Conservation (phyloP, 2,329 filamentous ascomycete species). For the Ceratocystis ficicola region DNA sequence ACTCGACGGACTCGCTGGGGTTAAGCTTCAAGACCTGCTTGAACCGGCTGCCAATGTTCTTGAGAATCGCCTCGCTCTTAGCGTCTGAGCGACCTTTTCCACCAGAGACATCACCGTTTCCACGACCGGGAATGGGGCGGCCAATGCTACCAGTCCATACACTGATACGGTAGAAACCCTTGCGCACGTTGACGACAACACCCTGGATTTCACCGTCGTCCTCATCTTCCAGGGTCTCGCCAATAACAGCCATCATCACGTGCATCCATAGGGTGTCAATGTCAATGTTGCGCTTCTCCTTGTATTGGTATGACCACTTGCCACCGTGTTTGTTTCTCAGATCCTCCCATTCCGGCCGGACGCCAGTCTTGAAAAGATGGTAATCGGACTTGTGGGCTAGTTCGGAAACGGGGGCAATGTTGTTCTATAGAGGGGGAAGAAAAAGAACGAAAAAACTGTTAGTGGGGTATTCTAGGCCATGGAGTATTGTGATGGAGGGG, state of each 20-base stretch:
- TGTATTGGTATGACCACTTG: conserved; percentile 98
- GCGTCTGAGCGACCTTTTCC: conserved; percentile 66
- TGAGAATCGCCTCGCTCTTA: conserved; percentile 74
- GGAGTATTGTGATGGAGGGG: neutral
- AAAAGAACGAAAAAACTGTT: neutral
- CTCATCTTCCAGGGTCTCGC: conserved; percentile 92
- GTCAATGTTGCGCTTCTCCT: conserved; percentile 81
- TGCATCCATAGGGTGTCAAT: conserved; percentile 96
- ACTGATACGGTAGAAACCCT: conserved; percentile 94
- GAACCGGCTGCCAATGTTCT: conserved; percentile 78
- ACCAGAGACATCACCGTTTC: conserved; percentile 58
- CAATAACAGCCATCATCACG: conserved; percentile 90
- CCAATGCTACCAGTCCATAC: conserved; percentile 94
- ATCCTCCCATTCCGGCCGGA: conserved; percentile 98
- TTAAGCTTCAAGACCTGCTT: conserved; percentile 82
- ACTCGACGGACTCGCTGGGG: conserved; percentile 69
- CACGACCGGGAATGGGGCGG: conserved; percentile 65
- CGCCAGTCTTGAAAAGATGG: conserved; percentile 95
- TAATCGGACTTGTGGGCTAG: conserved; percentile 97
- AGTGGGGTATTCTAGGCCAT: neutral
- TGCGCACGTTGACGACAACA: conserved; percentile 96
- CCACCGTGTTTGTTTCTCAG: conserved; percentile 97
- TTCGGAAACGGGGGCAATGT: conserved; percentile 91
- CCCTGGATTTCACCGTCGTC: conserved; percentile 97
- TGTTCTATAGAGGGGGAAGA: conserved; percentile 57